phyloP scores from a whole-genome alignment of 73 alveolate species.

The Stentor coeruleus region DNA sequence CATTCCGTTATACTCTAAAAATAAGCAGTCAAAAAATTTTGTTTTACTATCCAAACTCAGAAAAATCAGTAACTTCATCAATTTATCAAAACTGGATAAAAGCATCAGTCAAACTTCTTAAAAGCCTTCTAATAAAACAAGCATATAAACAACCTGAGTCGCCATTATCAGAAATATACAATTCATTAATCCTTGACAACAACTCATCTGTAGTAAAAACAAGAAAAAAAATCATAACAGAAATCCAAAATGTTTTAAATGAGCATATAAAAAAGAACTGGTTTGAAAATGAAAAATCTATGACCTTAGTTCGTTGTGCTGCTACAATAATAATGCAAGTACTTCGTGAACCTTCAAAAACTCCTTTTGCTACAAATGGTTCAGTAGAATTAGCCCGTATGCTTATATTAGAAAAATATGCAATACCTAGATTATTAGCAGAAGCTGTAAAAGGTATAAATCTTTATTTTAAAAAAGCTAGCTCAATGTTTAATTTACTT shows the following conservation, averaged over 20 bases:
- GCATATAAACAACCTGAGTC: not conserved
- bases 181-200: not conserved
- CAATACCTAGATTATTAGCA: not conserved
- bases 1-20: not conserved
- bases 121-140: not conserved
- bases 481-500: not conserved
- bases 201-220: not conserved
- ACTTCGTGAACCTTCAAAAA: slow-evolving; percentile 2
- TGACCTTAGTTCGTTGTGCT: not conserved
- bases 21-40: not conserved
- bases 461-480: not conserved
- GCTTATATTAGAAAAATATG: not conserved
- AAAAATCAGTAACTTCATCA: not conserved
- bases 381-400: slow-evolving; percentile 5
- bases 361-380: not conserved
- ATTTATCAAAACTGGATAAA: slow-evolving; percentile 16
- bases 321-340: slow-evolving; percentile 10
- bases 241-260: not conserved
- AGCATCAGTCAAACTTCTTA: not conserved
- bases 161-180: not conserved
- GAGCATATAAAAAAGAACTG: slow-evolving; percentile 12
- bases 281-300: slow-evolving; percentile 18
- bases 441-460: not conserved
- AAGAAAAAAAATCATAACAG: not conserved
- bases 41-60: not conserved